Percentiles rank a stretch among this genome's conserved stretches.
Conservation (phyloP, 1,139 yeast genomes). For the Geotrichum europaeum region DNA sequence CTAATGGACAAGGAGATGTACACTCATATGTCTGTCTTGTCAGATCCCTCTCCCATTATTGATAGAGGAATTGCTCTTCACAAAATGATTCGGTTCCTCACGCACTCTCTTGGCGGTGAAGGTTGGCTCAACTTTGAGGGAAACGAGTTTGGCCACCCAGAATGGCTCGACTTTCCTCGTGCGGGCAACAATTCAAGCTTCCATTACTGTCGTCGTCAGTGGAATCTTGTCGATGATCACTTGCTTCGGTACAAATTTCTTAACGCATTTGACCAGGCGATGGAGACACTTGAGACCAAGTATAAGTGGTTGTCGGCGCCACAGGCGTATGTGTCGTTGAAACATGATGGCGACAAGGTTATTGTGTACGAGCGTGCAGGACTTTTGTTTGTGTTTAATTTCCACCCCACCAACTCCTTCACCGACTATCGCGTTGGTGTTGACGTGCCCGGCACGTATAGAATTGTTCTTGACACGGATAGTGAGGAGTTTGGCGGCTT, state of each 20-base stretch:
- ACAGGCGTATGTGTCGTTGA: slow-evolving; percentile 82
- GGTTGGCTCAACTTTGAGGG: slow-evolving; percentile 96
- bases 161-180: slow-evolving; percentile 97
- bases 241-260: slow-evolving; percentile 72
- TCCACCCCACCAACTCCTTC: slow-evolving; percentile 78
- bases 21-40: slow-evolving; percentile 79
- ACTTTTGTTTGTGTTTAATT: slow-evolving; percentile 76
- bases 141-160: slow-evolving; percentile 98
- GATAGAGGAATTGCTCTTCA: slow-evolving; percentile 89
- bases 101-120: slow-evolving; percentile 90
- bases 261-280: slow-evolving; percentile 71
- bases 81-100: slow-evolving; percentile 78
- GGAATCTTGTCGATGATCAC: slow-evolving; percentile 75
- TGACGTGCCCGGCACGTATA: slow-evolving; percentile 69
- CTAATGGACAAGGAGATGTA: slow-evolving; percentile 98
- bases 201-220: slow-evolving; percentile 93
- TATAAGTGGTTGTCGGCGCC: slow-evolving; percentile 70
- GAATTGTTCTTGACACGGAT: slow-evolving; percentile 71
- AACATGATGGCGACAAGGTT: slow-evolving; percentile 83
- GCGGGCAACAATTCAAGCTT: slow-evolving; percentile 81
- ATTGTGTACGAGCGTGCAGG: slow-evolving; percentile 86
- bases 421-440: slow-evolving; percentile 88
- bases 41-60: slow-evolving; percentile 67
- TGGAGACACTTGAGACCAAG: slow-evolving; percentile 68
- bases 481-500: slow-evolving; percentile 74